Evolutionary conservation across 2,329 filamentous ascomycete genomes (phyloP), one percentile per base, ranked within the genome.

Genomic region (Aspergillus pseudotamarii): DNA sequence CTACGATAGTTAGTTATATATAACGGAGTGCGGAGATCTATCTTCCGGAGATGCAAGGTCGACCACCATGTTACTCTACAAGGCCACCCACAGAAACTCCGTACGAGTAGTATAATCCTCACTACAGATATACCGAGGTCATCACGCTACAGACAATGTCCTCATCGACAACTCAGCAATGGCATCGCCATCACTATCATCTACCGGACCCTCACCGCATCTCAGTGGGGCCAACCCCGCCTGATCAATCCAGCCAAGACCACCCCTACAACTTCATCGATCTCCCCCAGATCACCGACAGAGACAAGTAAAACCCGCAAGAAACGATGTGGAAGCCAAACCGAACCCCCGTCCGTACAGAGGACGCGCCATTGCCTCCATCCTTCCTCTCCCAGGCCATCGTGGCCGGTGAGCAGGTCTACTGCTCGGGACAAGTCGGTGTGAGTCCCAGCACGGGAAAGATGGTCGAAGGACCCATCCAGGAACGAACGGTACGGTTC

Each of bases 401-500:
- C 69, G 82, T 85, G 60, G 82, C 83, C 74, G 86, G 87, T 66
- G 86, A 87, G 71, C 84, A 88, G 75, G 84, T 91, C 34, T 91
- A 89, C 78, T 89, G 87, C 78, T 89, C 86, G 1, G 89, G 89
- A 41, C 83, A 83, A 68, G 81, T 91, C 54, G 88, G 85, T 28
- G 77, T 85, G 63, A 81, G 88, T 66, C 83, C 86, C 0, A 73
- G 73, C 32, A 87, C 85, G 0, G 79, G 77, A 34, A 77, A 83
- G 59, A 63, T 89, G 14, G 82, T 86, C 6, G 80, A 86, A 41
- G 88, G 87, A 6, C 80, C 81, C 21, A 79, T 89, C 50, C 80
- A 82, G 62, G 84, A 85, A 60, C 75, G 83, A 57, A 81, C 82
- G 57, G 86, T 88, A 76, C 61, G 79, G 46, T 50, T 30, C 46